phyloP scores from a whole-genome alignment of 345 rosid genomes.

The Populus ilicifolia region DNA sequence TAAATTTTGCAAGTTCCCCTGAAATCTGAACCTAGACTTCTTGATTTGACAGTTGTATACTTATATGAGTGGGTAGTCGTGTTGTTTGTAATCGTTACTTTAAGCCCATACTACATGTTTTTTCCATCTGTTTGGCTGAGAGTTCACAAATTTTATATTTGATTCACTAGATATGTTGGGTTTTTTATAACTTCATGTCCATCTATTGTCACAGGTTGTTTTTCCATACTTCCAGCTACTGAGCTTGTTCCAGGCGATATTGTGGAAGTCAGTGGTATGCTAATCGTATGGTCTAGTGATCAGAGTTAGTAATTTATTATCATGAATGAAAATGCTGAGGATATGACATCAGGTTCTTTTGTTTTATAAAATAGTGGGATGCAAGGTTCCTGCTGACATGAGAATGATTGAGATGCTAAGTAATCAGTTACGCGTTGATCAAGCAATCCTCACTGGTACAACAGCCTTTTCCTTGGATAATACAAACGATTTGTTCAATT shows the following conservation, averaged over 20 bases:
- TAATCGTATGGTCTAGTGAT: constrained; percentile 10
- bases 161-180: background rate
- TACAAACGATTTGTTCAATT: background rate
- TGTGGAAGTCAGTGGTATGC: constrained; percentile 86
- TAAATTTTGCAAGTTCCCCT: background rate
- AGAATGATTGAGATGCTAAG: constrained; percentile 94
- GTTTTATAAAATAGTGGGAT: constrained; percentile 59
- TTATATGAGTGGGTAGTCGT: background rate
- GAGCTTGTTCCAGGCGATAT: constrained; percentile 97
- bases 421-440: constrained; percentile 87
- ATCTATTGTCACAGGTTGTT: constrained; percentile 62
- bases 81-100: background rate
- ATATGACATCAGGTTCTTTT: constrained; percentile 13
- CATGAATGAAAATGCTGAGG: background rate
- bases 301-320: background rate
- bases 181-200: background rate
- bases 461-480: constrained; percentile 7
- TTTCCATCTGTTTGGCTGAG: background rate
- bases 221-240: constrained; percentile 90
- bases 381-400: constrained; percentile 98
- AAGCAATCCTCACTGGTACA: constrained; percentile 96
- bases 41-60: background rate
- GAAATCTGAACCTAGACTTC: background rate
- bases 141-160: background rate
- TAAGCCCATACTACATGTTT: background rate